phyloP scores from a whole-genome alignment of 192 early-diverging fungal species.

The Rhizophagus clarus region DNA sequence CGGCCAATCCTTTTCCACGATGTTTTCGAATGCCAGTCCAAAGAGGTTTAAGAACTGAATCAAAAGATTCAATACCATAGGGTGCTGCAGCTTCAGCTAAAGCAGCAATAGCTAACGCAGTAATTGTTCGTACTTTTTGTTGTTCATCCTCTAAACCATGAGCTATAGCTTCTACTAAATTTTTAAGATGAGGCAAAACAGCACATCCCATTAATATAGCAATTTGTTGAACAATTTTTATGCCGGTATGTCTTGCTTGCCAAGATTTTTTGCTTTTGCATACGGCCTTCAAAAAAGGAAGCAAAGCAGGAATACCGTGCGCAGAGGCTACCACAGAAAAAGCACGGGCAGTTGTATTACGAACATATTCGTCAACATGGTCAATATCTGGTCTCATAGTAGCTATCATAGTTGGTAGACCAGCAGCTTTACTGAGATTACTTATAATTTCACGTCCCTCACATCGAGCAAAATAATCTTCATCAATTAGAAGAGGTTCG shows the following conservation, averaged over 20 bases:
- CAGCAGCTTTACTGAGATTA: conserved; percentile 96
- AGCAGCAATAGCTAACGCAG: conserved; percentile 91
- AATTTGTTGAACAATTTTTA: conserved; percentile 97
- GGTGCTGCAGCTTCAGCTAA: conserved; percentile 96
- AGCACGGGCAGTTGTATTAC: conserved; percentile 97
- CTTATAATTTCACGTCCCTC: conserved; percentile 98
- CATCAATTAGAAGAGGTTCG: conserved; percentile 95
- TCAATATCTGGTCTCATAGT: conserved; percentile 98
- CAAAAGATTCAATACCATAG: conserved; percentile 99
- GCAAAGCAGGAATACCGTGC: conserved; percentile 88
- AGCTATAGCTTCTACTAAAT: conserved; percentile 88
- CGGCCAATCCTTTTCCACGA: conserved; percentile 93
- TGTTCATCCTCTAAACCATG: conserved; percentile 95
- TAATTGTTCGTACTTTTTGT: conserved; percentile 93
- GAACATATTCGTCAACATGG: conserved; percentile 95
- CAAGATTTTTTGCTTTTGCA: conserved; percentile 94
- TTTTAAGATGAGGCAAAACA: conserved; percentile 91
- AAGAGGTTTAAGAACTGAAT: conserved; percentile 84
- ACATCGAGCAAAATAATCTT: conserved; percentile 92
- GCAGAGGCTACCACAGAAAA: conserved; percentile 97
- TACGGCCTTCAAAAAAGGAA: conserved; percentile 96
- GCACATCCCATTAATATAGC: conserved; percentile 94
- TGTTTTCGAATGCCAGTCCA: conserved; percentile 94
- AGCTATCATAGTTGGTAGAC: conserved; percentile 96
- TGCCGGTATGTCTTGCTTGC: conserved; percentile 98